phyloP scores from a whole-genome alignment of 768 basidiomycete species.

The Porphyrellus cyaneotinctus region DNA sequence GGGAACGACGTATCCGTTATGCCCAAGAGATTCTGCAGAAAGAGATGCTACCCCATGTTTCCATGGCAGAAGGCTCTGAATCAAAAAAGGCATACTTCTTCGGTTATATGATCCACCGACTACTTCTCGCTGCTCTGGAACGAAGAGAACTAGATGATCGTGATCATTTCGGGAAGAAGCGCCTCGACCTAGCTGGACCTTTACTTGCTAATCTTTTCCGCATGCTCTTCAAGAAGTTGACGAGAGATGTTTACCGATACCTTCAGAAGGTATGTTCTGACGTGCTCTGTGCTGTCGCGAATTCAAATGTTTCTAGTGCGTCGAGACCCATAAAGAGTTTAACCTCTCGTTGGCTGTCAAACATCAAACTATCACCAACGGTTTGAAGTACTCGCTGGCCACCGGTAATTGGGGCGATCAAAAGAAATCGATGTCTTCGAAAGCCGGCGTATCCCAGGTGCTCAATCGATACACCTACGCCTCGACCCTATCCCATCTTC shows the following conservation, averaged over 20 bases:
- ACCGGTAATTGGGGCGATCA: slow-evolving; percentile 99
- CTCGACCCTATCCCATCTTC: slow-evolving; percentile 95
- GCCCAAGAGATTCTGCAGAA: slow-evolving; percentile 98
- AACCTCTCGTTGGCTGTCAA: slow-evolving; percentile 89
- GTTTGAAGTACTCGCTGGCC: slow-evolving; percentile 94
- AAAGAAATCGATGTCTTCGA: slow-evolving; percentile 96
- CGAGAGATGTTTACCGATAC: slow-evolving; percentile 95
- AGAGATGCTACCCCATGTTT: slow-evolving; percentile 97
- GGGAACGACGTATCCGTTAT: slow-evolving; percentile 90
- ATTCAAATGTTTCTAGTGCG: slow-evolving; percentile 57
- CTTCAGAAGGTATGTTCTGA: slow-evolving; percentile 76
- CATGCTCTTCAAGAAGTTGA: slow-evolving; percentile 94
- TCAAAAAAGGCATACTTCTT: slow-evolving; percentile 99
- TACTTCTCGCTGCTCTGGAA: slow-evolving; percentile 89
- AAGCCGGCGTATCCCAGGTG: slow-evolving; percentile 98
- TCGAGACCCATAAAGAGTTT: slow-evolving; percentile 95
- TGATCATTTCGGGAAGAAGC: slow-evolving; percentile 99
- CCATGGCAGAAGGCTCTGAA: slow-evolving; percentile 92
- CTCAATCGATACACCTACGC: slow-evolving; percentile 98
- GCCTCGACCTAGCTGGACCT: slow-evolving; percentile 93
- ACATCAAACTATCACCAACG: slow-evolving; percentile 96
- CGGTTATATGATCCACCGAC: slow-evolving; percentile 98
- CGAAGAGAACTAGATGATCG: slow-evolving; percentile 96
- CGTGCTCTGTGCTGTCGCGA: neutral
- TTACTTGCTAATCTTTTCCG: slow-evolving; percentile 95